Conservation (phyloP, 345 rosid species). For the Alliaria petiolata region DNA sequence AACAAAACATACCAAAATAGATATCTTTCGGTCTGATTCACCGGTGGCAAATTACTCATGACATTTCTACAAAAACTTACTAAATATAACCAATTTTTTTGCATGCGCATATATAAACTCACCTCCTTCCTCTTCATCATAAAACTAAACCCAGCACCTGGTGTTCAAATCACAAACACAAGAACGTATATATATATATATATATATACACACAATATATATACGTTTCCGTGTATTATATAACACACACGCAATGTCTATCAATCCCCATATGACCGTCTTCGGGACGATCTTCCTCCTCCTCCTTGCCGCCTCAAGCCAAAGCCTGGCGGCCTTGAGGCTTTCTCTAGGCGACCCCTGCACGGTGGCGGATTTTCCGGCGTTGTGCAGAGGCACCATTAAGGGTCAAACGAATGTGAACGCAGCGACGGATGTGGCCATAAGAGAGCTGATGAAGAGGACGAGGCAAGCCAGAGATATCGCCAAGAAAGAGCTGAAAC, state of each 20-base stretch:
- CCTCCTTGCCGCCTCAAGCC: not conserved
- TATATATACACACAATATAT: conserved; percentile 6
- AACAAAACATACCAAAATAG: conserved; percentile 31
- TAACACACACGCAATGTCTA: conserved; percentile 11
- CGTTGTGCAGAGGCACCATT: conserved; percentile 24
- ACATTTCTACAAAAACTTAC: not conserved
- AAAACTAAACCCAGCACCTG: conserved; percentile 17
- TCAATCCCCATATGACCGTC: not conserved
- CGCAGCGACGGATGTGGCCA: conserved; percentile 30
- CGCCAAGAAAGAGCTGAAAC: conserved; percentile 11
- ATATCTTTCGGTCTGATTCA: conserved; percentile 5
- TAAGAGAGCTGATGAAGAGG: conserved; percentile 14
- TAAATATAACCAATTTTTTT: conserved; percentile 3
- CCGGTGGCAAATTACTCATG: conserved; percentile 6
- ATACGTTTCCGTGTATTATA: conserved; percentile 26
- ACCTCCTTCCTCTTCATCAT: conserved; percentile 10
- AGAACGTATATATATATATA: conserved; percentile 24
- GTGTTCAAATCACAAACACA: conserved; percentile 22
- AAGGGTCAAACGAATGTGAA: conserved; percentile 23
- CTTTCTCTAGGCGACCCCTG: conserved; percentile 17
- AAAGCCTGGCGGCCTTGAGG: not conserved
- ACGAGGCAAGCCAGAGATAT: conserved; percentile 4
- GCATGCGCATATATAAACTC: conserved; percentile 25
- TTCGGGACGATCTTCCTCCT: conserved; percentile 14
- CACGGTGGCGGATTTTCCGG: conserved; percentile 1